A percentile compares a stretch with the other conserved stretches of the same genome.
These are phyloP conservation scores for Backusella liffmaniae DNA, from an alignment of 192 early-diverging fungal genomes.

Conservation along the genomic window DNA sequence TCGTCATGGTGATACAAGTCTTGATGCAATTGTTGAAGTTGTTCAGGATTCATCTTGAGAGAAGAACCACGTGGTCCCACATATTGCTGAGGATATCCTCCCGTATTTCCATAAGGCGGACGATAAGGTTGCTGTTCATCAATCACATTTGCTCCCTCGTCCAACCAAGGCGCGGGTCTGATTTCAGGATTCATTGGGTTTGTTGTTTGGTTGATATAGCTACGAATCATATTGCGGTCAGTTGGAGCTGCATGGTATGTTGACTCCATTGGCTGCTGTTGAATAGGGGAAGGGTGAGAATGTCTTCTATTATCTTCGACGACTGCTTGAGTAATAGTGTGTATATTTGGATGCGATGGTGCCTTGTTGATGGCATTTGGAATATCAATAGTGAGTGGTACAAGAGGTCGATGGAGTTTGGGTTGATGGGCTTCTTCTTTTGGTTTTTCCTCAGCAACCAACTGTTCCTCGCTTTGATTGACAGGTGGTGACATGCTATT, in stretches of 20 bases:
- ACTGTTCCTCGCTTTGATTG: not conserved
- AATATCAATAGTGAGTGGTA: slow-evolving; percentile 29
- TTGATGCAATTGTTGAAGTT: not conserved
- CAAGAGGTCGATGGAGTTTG: slow-evolving; percentile 13
- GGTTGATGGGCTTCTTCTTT: not conserved
- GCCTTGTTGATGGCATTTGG: slow-evolving; percentile 4
- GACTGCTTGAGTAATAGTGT: not conserved
- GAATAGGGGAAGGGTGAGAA: not conserved
- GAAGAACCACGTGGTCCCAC: not conserved
- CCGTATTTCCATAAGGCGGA: not conserved
- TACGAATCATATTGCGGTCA: slow-evolving; percentile 1
- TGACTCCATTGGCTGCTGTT: not conserved
- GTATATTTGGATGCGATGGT: not conserved
- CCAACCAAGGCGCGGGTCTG: slow-evolving; percentile 7
- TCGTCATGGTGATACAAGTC: not conserved
- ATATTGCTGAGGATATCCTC: not conserved
- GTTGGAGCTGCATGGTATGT: not conserved
- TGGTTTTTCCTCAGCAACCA: not conserved
- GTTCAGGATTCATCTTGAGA: not conserved
- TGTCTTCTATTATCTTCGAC: slow-evolving; percentile 11
- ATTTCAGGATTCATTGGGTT: not conserved
- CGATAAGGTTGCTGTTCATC: not conserved
- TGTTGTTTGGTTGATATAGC: not conserved
- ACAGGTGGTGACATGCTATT: not conserved
- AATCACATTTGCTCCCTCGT: not conserved